These are phyloP conservation scores for Syzygium malaccense DNA, from an alignment of 441 rosid species.

Conservation along the genomic window DNA sequence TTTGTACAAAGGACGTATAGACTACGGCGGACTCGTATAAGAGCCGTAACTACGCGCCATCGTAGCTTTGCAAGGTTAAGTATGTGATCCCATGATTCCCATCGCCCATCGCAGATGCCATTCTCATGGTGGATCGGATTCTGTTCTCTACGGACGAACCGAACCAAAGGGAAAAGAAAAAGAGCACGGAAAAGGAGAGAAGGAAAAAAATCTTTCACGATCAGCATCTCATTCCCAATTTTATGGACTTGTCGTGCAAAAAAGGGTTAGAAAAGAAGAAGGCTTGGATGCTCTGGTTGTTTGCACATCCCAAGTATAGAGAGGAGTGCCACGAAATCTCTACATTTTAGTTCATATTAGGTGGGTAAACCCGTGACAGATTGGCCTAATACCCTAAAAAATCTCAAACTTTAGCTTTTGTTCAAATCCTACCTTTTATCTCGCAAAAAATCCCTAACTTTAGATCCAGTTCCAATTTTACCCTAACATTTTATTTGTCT, in stretches of 20 bases:
- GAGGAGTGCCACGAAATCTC: neutral
- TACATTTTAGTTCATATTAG: neutral
- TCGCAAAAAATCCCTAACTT: neutral
- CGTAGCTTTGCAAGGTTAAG: neutral
- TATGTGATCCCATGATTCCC: neutral
- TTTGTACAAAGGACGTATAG: neutral
- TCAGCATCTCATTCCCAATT: neutral
- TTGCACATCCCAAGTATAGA: neutral
- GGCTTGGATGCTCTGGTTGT: neutral
- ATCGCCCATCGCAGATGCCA: neutral
- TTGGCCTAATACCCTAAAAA: too few relatives aligned
- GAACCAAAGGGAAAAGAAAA: neutral
- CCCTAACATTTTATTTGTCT: fast-evolving
- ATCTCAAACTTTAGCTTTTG: too few relatives aligned
- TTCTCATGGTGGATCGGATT: neutral
- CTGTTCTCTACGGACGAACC: neutral
- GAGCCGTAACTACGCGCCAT: neutral
- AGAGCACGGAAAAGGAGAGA: neutral
- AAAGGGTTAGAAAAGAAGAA: neutral
- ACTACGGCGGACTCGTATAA: neutral
- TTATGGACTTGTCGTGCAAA: neutral
- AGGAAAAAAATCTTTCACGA: neutral
- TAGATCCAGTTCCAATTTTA: neutral
- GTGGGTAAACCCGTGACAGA: too few relatives aligned
- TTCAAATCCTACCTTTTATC: too few relatives aligned